Conservation (phyloP, 2,329 filamentous ascomycete genomes). For the Diaporthe longicolla region DNA sequence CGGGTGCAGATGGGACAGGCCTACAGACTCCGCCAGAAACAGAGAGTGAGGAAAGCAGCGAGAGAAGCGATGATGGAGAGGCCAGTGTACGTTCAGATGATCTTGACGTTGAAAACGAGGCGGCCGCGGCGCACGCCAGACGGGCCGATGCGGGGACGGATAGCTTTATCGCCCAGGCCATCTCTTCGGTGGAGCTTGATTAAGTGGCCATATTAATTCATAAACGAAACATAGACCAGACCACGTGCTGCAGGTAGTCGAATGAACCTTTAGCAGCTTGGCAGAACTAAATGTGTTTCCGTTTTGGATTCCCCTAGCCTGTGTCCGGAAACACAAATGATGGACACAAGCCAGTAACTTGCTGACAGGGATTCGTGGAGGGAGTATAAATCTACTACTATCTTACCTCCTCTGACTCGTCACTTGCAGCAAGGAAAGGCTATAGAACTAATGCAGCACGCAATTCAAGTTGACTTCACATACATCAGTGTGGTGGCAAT, state of each 20-base stretch:
- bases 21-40: conserved; percentile 68
- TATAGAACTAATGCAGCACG: not conserved
- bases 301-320: not conserved
- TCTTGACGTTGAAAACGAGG: conserved; percentile 33
- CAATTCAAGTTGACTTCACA: not conserved
- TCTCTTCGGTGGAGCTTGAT: conserved; percentile 52
- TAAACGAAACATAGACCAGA: conserved; percentile 10
- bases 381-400: not conserved
- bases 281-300: not conserved
- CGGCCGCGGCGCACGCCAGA: not conserved
- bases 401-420: not conserved
- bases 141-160: conserved; percentile 41
- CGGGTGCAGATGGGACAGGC: conserved; percentile 50
- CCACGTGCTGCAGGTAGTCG: not conserved
- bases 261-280: not conserved
- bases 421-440: not conserved
- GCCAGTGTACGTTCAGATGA: conserved; percentile 45
- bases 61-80: conserved; percentile 56
- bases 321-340: not conserved
- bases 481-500: no score
- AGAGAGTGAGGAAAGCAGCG: conserved; percentile 62
- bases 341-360: not conserved
- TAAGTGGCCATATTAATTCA: conserved; percentile 39
- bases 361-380: not conserved
- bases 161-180: conserved; percentile 50